Conservation (phyloP, 305 asterid genomes). For the Rubia tinctorum region DNA sequence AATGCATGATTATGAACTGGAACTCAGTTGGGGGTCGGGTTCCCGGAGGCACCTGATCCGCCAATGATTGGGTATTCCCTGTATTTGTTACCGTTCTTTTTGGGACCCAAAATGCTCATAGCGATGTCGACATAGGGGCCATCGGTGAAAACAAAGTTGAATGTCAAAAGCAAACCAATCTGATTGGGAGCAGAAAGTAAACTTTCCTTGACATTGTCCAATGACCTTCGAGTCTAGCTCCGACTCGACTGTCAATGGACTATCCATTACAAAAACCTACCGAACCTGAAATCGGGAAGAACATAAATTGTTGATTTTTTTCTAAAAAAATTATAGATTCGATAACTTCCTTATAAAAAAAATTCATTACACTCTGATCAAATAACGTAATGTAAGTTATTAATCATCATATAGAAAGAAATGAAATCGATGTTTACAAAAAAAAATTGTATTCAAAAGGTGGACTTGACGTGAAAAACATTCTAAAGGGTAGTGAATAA, state of each 20-base stretch:
- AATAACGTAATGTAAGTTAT: too few relatives aligned
- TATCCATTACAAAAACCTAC: conserved; percentile 12
- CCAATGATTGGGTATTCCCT: conserved; percentile 31
- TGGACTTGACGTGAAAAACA: too few relatives aligned
- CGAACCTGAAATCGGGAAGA: conserved; percentile 8
- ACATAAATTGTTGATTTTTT: too few relatives aligned
- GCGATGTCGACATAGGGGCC: conserved; percentile 26
- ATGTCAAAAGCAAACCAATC: conserved; percentile 23
- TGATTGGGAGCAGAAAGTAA: conserved; percentile 8
- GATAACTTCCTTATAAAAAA: too few relatives aligned
- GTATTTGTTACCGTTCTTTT: conserved; percentile 3
- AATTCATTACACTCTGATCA: too few relatives aligned
- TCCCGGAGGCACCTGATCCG: conserved; percentile 25
- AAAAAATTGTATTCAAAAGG: too few relatives aligned
- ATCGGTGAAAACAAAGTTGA: conserved; percentile 24
- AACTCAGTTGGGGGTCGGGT: conserved; percentile 22
- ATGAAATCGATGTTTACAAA: too few relatives aligned
- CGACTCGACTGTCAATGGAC: conserved; percentile 22
- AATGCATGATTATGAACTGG: conserved; percentile 1
- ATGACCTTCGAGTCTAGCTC: conserved; percentile 17
- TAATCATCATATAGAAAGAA: too few relatives aligned
- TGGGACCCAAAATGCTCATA: conserved; percentile 19
- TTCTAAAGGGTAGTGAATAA: too few relatives aligned
- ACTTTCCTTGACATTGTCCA: conserved; percentile 27
- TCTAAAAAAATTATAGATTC: too few relatives aligned